These are phyloP conservation scores for Xylaria bambusicola DNA, from an alignment of 495 filamentous ascomycete species.

Conservation along the genomic window DNA sequence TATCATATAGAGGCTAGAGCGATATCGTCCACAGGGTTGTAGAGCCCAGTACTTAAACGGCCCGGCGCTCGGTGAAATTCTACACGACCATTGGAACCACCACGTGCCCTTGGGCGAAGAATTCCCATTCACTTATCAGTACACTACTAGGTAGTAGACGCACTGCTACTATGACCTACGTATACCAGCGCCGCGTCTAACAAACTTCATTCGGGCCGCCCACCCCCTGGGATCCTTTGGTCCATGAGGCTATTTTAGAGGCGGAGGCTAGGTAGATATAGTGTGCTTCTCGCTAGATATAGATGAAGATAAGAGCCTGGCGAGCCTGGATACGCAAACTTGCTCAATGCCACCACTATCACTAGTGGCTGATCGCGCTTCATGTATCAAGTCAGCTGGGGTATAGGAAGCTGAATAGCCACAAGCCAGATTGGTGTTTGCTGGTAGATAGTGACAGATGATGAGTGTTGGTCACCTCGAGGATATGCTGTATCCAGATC, in stretches of 20 bases:
- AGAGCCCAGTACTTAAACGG: slow-evolving; percentile 12
- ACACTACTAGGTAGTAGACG: too few relatives aligned
- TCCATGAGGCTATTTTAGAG: slow-evolving; percentile 5
- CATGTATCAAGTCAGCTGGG: too few relatives aligned
- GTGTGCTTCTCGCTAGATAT: neutral
- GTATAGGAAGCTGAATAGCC: too few relatives aligned
- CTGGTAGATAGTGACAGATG: too few relatives aligned
- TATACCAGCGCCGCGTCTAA: too few relatives aligned
- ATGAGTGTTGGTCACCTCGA: too few relatives aligned
- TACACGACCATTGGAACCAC: slow-evolving; percentile 8
- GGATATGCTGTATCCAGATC: too few relatives aligned
- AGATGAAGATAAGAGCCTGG: too few relatives aligned
- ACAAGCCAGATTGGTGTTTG: too few relatives aligned
- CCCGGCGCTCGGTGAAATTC: slow-evolving; percentile 19
- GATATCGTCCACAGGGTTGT: neutral
- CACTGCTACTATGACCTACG: too few relatives aligned
- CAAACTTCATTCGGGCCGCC: slow-evolving; percentile 17
- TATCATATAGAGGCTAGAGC: too few relatives aligned
- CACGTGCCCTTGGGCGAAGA: slow-evolving; percentile 12
- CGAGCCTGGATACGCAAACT: neutral
- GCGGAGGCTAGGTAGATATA: neutral
- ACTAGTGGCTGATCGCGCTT: too few relatives aligned
- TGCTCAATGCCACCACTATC: neutral
- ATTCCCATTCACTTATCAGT: neutral
- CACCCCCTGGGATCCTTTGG: slow-evolving; percentile 13